phyloP scores from a whole-genome alignment of 2,329 filamentous ascomycete species.

The Colletotrichum sojae region DNA sequence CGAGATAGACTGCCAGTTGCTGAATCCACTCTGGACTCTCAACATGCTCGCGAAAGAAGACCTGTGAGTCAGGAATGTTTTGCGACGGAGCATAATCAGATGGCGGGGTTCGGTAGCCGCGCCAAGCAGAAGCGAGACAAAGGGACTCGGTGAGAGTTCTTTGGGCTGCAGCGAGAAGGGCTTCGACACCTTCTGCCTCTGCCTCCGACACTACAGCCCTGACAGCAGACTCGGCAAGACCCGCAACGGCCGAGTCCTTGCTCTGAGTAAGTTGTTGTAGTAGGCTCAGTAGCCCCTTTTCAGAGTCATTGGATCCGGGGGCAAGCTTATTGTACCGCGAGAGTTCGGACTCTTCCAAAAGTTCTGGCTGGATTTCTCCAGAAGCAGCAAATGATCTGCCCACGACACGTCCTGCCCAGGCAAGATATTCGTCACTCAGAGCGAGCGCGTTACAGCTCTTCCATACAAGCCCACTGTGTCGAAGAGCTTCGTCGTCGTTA shows the following conservation, averaged over 20 bases:
- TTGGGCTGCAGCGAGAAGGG: constrained; percentile 65
- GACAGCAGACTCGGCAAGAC: constrained; percentile 73
- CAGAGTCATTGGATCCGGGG: constrained; percentile 68
- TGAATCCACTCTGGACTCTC: constrained; percentile 71
- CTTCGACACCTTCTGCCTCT: constrained; percentile 60
- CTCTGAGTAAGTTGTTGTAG: constrained; percentile 74
- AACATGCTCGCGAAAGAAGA: constrained; percentile 58
- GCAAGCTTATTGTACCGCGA: constrained; percentile 63
- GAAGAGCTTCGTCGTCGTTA: constrained; percentile 73
- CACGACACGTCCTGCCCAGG: constrained; percentile 89
- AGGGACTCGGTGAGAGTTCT: constrained; percentile 67
- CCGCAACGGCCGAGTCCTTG: constrained; percentile 68
- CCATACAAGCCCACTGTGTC: constrained; percentile 79
- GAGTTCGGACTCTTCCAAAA: constrained; percentile 73
- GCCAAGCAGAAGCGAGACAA: constrained; percentile 70
- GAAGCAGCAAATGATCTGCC: constrained; percentile 87
- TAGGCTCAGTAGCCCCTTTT: constrained; percentile 73
- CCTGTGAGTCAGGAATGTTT: constrained; percentile 46
- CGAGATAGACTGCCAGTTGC: constrained; percentile 73
- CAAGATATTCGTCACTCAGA: constrained; percentile 77
- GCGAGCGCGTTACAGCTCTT: constrained; percentile 78
- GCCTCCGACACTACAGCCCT: constrained; percentile 70
- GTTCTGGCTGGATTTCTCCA: constrained; percentile 74
- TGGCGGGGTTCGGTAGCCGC: constrained; percentile 66
- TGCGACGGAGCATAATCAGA: constrained; percentile 57